These are phyloP conservation scores for Umbelopsis sp. DNA, from an alignment of 192 early-diverging fungal genomes.

Conservation along the genomic window DNA sequence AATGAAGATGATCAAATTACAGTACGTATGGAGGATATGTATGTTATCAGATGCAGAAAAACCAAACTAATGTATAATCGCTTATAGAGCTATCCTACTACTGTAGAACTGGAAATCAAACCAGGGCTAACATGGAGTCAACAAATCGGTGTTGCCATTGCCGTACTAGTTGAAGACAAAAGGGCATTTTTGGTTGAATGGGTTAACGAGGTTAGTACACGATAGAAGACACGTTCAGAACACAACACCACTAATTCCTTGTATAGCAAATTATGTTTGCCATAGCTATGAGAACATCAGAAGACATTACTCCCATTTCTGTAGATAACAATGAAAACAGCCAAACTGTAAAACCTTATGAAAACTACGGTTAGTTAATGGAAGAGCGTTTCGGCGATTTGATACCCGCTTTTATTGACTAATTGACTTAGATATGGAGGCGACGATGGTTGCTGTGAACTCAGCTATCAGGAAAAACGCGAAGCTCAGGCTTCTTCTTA, in stretches of 20 bases:
- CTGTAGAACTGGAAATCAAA: conserved; percentile 34
- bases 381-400: no score
- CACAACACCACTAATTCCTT: background rate
- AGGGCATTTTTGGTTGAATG: conserved; percentile 43
- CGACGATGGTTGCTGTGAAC: conserved; percentile 26
- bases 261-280: conserved; percentile 42
- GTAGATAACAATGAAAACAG: conserved; percentile 25
- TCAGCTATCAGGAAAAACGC: conserved; percentile 31
- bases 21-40: background rate
- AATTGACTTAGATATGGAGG: conserved; percentile 23
- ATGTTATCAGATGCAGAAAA: background rate
- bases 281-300: conserved; percentile 28
- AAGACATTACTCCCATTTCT: conserved; percentile 31
- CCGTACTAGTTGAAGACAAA: conserved; percentile 44
- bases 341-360: conserved; percentile 40
- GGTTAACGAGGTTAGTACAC: conserved; percentile 34
- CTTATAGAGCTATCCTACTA: conserved; percentile 1
- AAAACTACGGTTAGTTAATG: conserved; percentile 19
- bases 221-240: background rate
- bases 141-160: conserved; percentile 53
- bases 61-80: background rate
- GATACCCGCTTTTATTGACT: background rate
- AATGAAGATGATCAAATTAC: conserved; percentile 26
- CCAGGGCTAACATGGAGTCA: conserved; percentile 39
- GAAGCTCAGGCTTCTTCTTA: conserved; percentile 46